Evolutionary conservation across 2,329 filamentous ascomycete genomes (phyloP).

Genomic region (Diaporthe sp.): DNA sequence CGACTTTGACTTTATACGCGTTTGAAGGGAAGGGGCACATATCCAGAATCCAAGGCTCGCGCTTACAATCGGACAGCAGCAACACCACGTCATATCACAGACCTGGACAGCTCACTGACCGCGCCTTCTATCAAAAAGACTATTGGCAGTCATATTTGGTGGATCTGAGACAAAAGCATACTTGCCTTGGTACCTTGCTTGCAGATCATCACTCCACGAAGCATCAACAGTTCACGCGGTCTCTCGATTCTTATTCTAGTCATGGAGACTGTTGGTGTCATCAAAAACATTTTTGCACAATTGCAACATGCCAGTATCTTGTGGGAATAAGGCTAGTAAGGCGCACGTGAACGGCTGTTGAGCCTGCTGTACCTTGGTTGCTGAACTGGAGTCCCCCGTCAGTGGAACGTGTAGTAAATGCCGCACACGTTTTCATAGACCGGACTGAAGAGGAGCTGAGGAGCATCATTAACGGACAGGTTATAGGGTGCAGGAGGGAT

Average conservation of each 20-base stretch:
- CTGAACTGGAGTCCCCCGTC: conserved; percentile 54
- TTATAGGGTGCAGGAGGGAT: too few species aligned
- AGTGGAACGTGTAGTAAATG: too few species aligned
- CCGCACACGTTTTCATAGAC: too few species aligned
- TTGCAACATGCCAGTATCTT: conserved; percentile 47
- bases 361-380: conserved; percentile 52
- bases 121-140: background rate
- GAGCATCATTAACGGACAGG: background rate
- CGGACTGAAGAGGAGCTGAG: background rate
- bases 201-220: background rate
- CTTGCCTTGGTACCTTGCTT: background rate
- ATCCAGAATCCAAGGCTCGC: background rate
- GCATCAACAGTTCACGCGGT: background rate
- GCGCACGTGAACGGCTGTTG: conserved; percentile 54
- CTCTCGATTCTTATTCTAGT: background rate
- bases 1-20: background rate
- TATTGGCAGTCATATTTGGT: background rate
- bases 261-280: background rate
- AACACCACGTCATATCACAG: too few species aligned
- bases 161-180: background rate
- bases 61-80: too few species aligned
- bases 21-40: background rate
- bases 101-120: too few species aligned
- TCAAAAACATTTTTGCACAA: conserved; percentile 15
- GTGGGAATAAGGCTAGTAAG: conserved; percentile 51